phyloP scores from a whole-genome alignment of 345 rosid species.

The Citrus sinensis region DNA sequence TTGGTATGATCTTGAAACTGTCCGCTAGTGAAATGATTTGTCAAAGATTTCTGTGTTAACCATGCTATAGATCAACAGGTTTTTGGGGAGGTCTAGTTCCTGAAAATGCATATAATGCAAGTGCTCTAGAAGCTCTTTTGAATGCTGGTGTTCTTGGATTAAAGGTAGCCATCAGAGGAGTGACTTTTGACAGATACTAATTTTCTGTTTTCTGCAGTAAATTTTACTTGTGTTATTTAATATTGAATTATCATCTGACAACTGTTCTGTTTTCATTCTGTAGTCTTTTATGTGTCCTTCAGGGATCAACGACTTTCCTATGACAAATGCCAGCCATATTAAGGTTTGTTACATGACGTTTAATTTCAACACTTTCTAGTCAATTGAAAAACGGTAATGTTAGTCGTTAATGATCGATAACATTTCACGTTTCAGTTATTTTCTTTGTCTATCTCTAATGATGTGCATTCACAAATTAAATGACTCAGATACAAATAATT shows the following conservation, averaged over 20 bases:
- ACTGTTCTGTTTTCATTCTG: conserved; percentile 21
- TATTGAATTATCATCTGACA: conserved; percentile 7
- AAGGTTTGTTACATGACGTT: conserved; percentile 45
- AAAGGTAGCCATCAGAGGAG: conserved; percentile 50
- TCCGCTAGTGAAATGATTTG: conserved; percentile 12
- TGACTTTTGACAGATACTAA: background rate
- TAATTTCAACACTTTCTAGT: conserved; percentile 3
- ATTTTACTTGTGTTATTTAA: background rate
- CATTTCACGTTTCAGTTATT: background rate
- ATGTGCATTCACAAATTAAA: background rate
- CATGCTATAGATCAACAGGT: conserved; percentile 39
- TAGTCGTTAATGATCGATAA: background rate
- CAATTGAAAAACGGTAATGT: background rate
- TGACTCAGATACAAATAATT: background rate
- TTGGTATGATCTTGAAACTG: conserved; percentile 52
- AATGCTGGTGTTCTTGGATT: conserved; percentile 88
- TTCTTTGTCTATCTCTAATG: background rate
- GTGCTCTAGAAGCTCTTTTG: conserved; percentile 65
- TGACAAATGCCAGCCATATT: conserved; percentile 83
- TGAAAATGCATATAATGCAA: conserved; percentile 78
- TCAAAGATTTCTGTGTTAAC: background rate
- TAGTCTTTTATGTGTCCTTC: conserved; percentile 99
- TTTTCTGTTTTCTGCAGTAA: background rate
- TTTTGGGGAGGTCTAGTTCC: conserved; percentile 99
- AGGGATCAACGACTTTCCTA: conserved; percentile 92